A percentile compares a stretch with the other conserved stretches of the same genome.
These are phyloP conservation scores for Parathielavia appendiculata DNA, from an alignment of 495 filamentous ascomycete species.

Conservation along the genomic window DNA sequence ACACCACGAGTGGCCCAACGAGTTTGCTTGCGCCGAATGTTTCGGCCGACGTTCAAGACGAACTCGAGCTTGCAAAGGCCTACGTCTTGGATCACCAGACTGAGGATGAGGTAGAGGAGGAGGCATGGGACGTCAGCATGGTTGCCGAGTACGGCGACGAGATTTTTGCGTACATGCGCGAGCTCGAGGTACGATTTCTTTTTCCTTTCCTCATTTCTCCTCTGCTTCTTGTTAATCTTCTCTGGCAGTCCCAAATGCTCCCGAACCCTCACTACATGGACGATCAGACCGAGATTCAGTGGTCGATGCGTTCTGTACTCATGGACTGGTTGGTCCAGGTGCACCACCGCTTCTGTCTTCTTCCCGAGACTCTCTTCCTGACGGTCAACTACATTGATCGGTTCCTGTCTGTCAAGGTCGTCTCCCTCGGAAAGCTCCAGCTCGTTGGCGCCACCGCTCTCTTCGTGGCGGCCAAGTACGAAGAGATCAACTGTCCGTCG, in stretches of 20 bases:
- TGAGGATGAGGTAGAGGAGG: constrained; percentile 68
- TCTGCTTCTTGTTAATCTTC: constrained; percentile 21
- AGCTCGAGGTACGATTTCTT: constrained; percentile 70
- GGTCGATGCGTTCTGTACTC: constrained; percentile 96
- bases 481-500: constrained; percentile 95
- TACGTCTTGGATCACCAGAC: constrained; percentile 56
- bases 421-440: constrained; percentile 91
- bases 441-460: constrained; percentile 94
- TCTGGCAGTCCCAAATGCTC: constrained; percentile 62
- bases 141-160: constrained; percentile 94
- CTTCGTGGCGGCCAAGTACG: constrained; percentile 95
- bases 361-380: constrained; percentile 92
- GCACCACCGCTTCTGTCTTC: constrained; percentile 80
- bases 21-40: constrained; percentile 68
- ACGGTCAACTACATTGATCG: constrained; percentile 94
- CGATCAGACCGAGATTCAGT: constrained; percentile 91
- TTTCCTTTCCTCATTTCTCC: background rate
- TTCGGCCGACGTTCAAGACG: constrained; percentile 54
- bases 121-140: constrained; percentile 93
- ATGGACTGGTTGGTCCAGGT: constrained; percentile 99
- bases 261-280: constrained; percentile 95
- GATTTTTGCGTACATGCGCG: constrained; percentile 86
- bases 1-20: constrained; percentile 66
- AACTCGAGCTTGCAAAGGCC: constrained; percentile 64
- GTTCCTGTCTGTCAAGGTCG: constrained; percentile 89